Base-by-base conservation (phyloP, 371 early-diverging fungal species). In the Choanephora cucurbitarum region DNA sequence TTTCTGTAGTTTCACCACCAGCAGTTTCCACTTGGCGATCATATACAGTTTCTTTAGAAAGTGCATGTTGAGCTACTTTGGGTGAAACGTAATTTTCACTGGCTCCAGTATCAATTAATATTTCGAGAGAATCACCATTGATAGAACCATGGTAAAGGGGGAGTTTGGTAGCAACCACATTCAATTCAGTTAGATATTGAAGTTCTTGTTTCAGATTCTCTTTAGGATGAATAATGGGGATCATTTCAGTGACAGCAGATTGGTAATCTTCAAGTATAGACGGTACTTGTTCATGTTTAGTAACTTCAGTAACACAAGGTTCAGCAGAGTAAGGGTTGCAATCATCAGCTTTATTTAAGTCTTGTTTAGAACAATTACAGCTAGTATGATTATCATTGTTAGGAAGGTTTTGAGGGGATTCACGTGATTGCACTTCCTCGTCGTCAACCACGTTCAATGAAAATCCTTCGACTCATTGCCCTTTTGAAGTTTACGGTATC, bases 31-130 rank as follows among this genome's bases (percentile, higher is more conserved):
- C 39, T n/a, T 22, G 41, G 5, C 40, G 39, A 22, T 39, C 41
- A 22, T 22, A 22, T 33, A 51, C 39, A 7, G 23, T 14, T 6
- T 15, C 13, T 3, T 18, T 13, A 5, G 4, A 6, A n/a, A n/a
- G 19, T 9, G 41, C 18, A 3, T 17, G n/a, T 18, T 39, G 8
- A 17, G 41, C 41, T 5, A 51, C n/a, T 2, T 39, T n/a, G 3
- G 51, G 51, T 4, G 40, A 51, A 7, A 51, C 51, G 40, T 40
- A 51, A 22, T 51, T 51, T 51, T 33, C 51, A 40, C 51, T 51
- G 5, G 51, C 51, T 37, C 51, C 40, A 41, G 22, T 40, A 17
- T 51, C 40, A 14, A 51, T 51, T 11, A 49, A 22, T 18, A 49
- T 18, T 15, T 21, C 8, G 5, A 49, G 13, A 6, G 2, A 5